phyloP scores from a whole-genome alignment of 116 monocot species.

The Zostera marina region DNA sequence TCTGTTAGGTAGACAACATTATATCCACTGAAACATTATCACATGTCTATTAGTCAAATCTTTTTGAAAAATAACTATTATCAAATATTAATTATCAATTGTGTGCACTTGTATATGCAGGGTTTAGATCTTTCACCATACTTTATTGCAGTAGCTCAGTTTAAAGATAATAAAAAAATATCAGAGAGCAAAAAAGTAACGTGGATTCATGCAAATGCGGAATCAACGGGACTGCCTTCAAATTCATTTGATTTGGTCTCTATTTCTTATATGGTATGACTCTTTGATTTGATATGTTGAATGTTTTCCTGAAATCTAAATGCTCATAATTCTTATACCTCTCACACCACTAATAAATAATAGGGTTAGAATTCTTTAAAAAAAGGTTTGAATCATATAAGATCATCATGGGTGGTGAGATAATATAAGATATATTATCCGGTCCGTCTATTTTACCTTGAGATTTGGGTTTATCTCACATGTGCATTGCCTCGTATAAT shows the following conservation, averaged over 20 bases:
- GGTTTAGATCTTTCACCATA: constrained; percentile 78
- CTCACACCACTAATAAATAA: too few species aligned
- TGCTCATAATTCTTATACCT: too few species aligned
- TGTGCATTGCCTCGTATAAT: too few species aligned
- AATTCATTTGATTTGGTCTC: constrained; percentile 73
- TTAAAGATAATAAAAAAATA: constrained; percentile 33
- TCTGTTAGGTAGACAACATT: too few species aligned
- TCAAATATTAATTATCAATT: not conserved
- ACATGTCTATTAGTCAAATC: not conserved
- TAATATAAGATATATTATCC: too few species aligned
- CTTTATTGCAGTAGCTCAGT: constrained; percentile 61
- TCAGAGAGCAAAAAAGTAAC: constrained; percentile 20
- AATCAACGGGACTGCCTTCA: constrained; percentile 51
- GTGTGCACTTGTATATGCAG: constrained; percentile 14
- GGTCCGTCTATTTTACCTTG: too few species aligned
- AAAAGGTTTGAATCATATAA: too few species aligned
- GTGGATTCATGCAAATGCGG: constrained; percentile 87
- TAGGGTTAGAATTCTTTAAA: too few species aligned
- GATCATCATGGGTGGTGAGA: too few species aligned
- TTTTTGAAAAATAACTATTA: constrained; percentile 1
- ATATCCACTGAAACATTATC: too few species aligned
- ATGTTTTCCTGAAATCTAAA: too few species aligned
- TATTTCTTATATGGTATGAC: constrained; percentile 64
- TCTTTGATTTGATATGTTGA: not conserved
- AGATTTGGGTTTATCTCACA: too few species aligned